Evolutionary conservation across 2,329 filamentous ascomycete genomes (phyloP), one percentile per base, ranked within the genome.

Genomic region (Fusarium pseudocircinatum): DNA sequence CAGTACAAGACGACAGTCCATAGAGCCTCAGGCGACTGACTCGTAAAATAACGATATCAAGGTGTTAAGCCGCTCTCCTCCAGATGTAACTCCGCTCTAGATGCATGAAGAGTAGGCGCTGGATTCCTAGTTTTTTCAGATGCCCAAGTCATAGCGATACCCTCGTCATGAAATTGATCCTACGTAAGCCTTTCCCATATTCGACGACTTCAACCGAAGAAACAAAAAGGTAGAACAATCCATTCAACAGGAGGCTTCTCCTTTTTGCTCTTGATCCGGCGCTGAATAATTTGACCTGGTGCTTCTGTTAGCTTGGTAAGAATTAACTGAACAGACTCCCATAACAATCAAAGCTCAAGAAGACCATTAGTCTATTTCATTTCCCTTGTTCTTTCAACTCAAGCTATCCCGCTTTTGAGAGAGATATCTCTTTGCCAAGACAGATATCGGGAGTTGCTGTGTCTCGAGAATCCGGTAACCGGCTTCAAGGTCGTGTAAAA

Each of bases 281-380:
- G 11, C 9, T 15, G 18, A 5, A 28, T 16, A 7, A 12, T 57
- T 2, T 6, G 13, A 18, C 26, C 9, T 44, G 4, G 20, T 26
- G 12, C 8, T 18, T 34, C 7, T 32, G 28, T 57, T 32, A 34
- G 18, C 18, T 34, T 24, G 4, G 18, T 28, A 13, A 24, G 28
- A 32, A 44, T 24, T 39, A 13, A 44, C 39, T 24, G 13, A 22
- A 8, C 3, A 2, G 10, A 7, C 8, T 18, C 3, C 4, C 30
- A 7, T 28, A 1, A 12, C 1, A 36, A 14, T 47, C 54, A 36
- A 16, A 47, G 10, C 40, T 58, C 26, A 56, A 26, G 22, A 32
- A 7, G 12, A 20, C 6, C n/a, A n/a, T 8, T 58, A 10, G 16
- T 14, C 16, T 7, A 15, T 1, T 34, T 20, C 1, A 3, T 2